Percentiles rank a stretch among this genome's conserved stretches.
Conservation (phyloP, 2,329 filamentous ascomycete species). For the Salinomyces thailandicus region DNA sequence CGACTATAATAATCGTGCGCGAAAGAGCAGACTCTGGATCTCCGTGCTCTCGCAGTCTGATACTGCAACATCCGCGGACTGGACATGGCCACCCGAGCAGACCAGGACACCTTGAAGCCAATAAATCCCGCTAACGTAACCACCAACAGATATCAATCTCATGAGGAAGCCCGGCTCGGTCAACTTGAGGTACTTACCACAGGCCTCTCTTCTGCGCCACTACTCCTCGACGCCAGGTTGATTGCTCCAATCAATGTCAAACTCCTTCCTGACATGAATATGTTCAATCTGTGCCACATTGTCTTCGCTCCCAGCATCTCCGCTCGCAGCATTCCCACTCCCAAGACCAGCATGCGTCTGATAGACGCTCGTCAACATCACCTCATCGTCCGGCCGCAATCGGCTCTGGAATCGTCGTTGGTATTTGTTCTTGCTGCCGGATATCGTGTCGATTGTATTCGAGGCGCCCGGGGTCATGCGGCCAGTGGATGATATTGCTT, state of each 20-base stretch:
- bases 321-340: neutral
- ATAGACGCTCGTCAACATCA: slow-evolving; percentile 2
- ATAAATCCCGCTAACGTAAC: too few relatives aligned
- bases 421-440: slow-evolving; percentile 1
- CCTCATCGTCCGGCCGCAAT: slow-evolving; percentile 3
- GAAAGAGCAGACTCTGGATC: too few relatives aligned
- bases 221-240: slow-evolving; percentile 4
- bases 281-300: neutral
- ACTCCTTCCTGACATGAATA: slow-evolving; percentile 3
- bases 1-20: too few relatives aligned
- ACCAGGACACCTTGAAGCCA: too few relatives aligned
- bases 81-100: too few relatives aligned
- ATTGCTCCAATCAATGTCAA: slow-evolving; percentile 4
- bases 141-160: too few relatives aligned
- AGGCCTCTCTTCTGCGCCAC: too few relatives aligned
- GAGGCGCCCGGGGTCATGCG: neutral
- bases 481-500: too few relatives aligned
- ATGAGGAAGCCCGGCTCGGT: too few relatives aligned
- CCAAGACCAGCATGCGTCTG: neutral
- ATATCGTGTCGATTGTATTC: neutral
- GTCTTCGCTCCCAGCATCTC: slow-evolving; percentile 1
- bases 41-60: too few relatives aligned
- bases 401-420: neutral
- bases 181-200: too few relatives aligned
- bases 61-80: too few relatives aligned